Percentiles rank a stretch among this genome's conserved stretches.
Conservation (phyloP, 164 flowering plant genomes). For the Tinospora cordifolia region DNA sequence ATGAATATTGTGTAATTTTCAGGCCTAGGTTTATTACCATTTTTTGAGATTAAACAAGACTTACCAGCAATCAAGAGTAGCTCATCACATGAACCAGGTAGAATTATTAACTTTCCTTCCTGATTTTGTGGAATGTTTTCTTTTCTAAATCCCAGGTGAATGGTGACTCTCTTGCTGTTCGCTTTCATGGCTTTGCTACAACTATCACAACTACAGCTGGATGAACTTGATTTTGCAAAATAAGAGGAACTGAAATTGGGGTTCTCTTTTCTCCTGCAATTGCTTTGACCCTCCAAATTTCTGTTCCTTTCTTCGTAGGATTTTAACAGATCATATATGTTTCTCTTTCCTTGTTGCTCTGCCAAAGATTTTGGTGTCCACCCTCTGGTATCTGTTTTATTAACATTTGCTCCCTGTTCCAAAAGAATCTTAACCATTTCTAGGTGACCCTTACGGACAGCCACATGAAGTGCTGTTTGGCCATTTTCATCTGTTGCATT, state of each 20-base stretch:
- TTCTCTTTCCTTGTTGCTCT: constrained; percentile 31
- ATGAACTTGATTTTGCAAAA: constrained; percentile 18
- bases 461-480: constrained; percentile 40
- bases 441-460: constrained; percentile 31
- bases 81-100: constrained; percentile 77
- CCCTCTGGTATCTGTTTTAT: constrained; percentile 37
- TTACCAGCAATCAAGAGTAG: constrained; percentile 67
- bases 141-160: constrained; percentile 38
- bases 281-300: constrained; percentile 23
- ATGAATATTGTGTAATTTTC: constrained; percentile 10
- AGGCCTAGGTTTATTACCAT: constrained; percentile 16
- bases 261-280: constrained; percentile 7
- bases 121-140: constrained; percentile 25
- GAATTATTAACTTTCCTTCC: constrained; percentile 49
- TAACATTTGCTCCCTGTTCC: constrained; percentile 37
- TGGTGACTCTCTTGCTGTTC: constrained; percentile 59
- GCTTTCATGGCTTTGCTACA: constrained; percentile 12
- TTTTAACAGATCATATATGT: constrained; percentile 29
- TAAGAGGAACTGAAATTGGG: constrained; percentile 8
- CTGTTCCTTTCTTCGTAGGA: constrained; percentile 26
- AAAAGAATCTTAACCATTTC: constrained; percentile 39
- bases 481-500: constrained; percentile 22
- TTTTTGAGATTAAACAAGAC: constrained; percentile 23
- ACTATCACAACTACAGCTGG: constrained; percentile 12
- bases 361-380: constrained; percentile 41